Base-by-base conservation (phyloP, 2,329 filamentous ascomycete species). In the Alternaria sp. region DNA sequence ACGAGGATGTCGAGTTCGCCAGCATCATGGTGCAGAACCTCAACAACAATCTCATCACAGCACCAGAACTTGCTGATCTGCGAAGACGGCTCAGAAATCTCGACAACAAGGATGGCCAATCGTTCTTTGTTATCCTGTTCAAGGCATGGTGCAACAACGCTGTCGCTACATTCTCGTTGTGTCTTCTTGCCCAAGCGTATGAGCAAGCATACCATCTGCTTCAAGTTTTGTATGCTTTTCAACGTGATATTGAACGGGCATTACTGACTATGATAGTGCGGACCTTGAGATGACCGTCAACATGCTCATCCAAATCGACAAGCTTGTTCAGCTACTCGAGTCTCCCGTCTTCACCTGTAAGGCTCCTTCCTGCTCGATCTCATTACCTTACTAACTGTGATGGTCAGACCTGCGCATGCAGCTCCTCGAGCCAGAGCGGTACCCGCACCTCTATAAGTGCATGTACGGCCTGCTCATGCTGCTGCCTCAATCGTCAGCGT, bases 11-110 rank as follows among this genome's bases (percentile, higher is more conserved):
- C 45, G 96, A 99, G 78, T 99, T 99, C 80, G 95, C 96, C 15
- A 97, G 95, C 77, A 98, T 99, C 73, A 99, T 99, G 96, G 93
- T 99, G 28, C 96, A 99, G 79, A 98, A 98, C 74, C 86, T 99
- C 56, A 99, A 99, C 83, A 99, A 99, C 80, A 99, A 99, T 74
- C 89, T 99, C 58, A 97, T 99, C 69, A 99, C 96, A 2, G 96
- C 96, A 0, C 96, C 96, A 1, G 94, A 99, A 80, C 84, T 99
- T 28, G 89, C 93, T 1, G 96, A 98, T 71, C 85, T 99, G 66
- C 89, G 96, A 49, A 97, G 97, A 79, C 86, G 96, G 46, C 83
- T 99, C 54, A 87, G 96, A 32, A 99, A 97, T 72, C 84, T 97
- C 2, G 96, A 99, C 78, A 93, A 91, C 10, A 94, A 90, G 90